Base-by-base conservation (phyloP, 169 alveolate genomes). In the Plasmodium chabaudi region DNA sequence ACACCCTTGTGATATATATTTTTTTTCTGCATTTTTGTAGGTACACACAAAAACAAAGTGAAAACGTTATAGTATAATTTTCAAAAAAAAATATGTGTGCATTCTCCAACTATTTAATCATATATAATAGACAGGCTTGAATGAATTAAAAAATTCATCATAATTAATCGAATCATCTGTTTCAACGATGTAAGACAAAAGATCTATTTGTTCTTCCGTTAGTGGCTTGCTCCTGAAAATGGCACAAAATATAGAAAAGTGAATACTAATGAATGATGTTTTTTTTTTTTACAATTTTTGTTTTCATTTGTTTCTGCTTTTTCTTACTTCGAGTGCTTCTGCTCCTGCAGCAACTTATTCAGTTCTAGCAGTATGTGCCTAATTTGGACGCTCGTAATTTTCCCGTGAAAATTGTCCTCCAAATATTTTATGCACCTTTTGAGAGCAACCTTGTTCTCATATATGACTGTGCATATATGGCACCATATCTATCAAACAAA, bases 151-250 rank as follows among this genome's bases (percentile, higher is more conserved):
- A 39, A 89, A 92, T 49, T 88, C 94, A 47, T 72, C 92, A 56
- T 92, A 92, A 44, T 92, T 91, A 10, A 92, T 64, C 71, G 86
- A 72, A 9, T 92, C 95, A 5, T 92, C 94, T 46, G 87, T 63
- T 73, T 92, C 94, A 55, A 92, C 87, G n/a, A 84, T 68, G 57
- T 86, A 71, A 1, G 91, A 92, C 34, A 92, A 61, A 21, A 64
- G 72, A 60, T 92, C 94, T n/a, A 92, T 92, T 60, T 92, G 95
- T 53, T 89, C 94, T 49, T 92, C 94, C 7, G 95, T 89, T 74
- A 92, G 77, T 21, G 95, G 95, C 56, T 93, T 89, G 44, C 88
- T 92, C 75, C 88, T 75, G 5, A 9, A 75, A 73, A 21, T 44
- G 25, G 53, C 1, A 44, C 51, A 25, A 51, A 75, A 2, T 44